Evolutionary conservation across 768 basidiomycete genomes (phyloP), one percentile per base, ranked within the genome.

Genomic region (Trametes cubensis): DNA sequence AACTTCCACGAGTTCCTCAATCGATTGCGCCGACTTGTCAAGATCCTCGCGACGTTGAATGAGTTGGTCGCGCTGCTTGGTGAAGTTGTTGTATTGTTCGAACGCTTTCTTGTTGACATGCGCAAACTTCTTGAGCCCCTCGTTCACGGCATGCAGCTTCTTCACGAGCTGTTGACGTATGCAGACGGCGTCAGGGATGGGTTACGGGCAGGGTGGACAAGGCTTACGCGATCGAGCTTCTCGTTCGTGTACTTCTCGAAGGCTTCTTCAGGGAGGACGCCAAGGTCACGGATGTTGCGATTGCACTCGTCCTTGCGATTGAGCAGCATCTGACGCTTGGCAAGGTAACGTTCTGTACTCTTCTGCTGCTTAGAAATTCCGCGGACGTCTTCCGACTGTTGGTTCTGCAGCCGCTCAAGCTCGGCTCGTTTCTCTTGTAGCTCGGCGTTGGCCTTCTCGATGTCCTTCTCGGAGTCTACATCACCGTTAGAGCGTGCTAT

Each of bases 51-150:
- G 85, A 4, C 97, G 89, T 62, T 88, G 82, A 45, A 91, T 74
- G 4, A 98, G 84, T 67, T 94, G 90, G 71, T 98, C 95, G 1
- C 95, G 89, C 73, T 98, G 96, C 72, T 96, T 98, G 8, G 95
- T 97, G 74, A 98, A 98, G 72, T 94, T 95, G 73, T 85, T 92
- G 79, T 97, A 98, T 73, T 98, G 96, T 73, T 99, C 97, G 71
- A 96, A 96, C 1, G 96, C 97, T 71, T 98, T 98, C 81, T 99
- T 99, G 81, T 99, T 99, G 64, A 98, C 96, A 71, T 98, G 95
- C 0, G 94, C 92, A 70, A 95, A 99, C 74, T 95, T 96, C 74
- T 97, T 96, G 68, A 99, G 79, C 26, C 86, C 85, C 70, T 98
- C 95, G 70, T 98, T 97, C 63, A 95, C 88, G 15, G 83, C 80